phyloP scores from a whole-genome alignment of 225 moss, liverwort and hornwort species.

The Pleurozium schreberi region DNA sequence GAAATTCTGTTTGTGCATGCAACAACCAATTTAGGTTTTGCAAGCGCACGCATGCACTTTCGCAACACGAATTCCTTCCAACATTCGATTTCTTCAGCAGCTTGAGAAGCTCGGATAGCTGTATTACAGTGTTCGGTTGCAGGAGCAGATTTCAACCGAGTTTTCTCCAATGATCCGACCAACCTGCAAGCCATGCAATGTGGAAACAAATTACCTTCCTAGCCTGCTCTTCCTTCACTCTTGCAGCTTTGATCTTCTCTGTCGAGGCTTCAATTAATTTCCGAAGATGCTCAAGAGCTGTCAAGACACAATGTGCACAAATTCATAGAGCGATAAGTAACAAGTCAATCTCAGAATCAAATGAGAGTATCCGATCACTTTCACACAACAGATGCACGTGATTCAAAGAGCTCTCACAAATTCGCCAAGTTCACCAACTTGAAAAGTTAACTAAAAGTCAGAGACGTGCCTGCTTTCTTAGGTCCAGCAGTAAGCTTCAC shows the following conservation, averaged over 20 bases:
- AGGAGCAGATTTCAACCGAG: neutral
- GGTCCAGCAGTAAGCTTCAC: conserved; percentile 99
- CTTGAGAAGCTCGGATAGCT: neutral
- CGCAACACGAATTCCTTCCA: no score
- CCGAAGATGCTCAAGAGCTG: conserved; percentile 98
- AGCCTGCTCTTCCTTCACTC: conserved; percentile 88
- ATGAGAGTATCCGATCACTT: neutral
- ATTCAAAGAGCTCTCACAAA: neutral
- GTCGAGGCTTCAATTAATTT: conserved; percentile 89
- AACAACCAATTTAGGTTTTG: no score
- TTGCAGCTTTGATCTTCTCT: conserved; percentile 88
- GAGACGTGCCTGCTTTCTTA: conserved; percentile 73
- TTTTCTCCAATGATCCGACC: neutral
- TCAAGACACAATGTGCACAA: neutral
- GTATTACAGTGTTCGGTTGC: neutral
- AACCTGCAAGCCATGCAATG: neutral
- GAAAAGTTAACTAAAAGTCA: neutral
- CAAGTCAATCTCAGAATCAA: neutral
- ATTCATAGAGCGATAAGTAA: neutral
- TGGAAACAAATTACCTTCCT: conserved; percentile 51
- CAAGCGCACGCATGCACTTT: neutral
- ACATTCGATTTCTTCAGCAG: neutral
- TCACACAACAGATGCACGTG: neutral
- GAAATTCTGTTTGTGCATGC: neutral
- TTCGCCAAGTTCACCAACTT: neutral